Conservation (phyloP, 352 stramenopile species). For the Phytophthora nicotianae region DNA sequence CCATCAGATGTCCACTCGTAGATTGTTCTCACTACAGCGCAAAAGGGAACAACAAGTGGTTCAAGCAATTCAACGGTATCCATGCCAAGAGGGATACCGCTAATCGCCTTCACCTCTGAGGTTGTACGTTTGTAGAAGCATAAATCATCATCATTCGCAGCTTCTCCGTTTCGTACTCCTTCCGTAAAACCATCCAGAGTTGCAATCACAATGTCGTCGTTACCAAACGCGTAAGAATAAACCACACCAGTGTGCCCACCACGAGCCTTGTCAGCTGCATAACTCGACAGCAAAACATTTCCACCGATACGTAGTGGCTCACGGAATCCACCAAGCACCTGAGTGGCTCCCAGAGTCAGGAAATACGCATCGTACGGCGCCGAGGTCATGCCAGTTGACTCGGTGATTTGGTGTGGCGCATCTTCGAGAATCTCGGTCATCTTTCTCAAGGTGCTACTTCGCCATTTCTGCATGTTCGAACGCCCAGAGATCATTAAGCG, state of each 20-base stretch:
- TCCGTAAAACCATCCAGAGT: slow-evolving; percentile 11
- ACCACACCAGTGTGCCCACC: slow-evolving; percentile 29
- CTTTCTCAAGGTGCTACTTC: slow-evolving; percentile 30
- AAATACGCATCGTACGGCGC: slow-evolving; percentile 32
- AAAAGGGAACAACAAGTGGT: slow-evolving; percentile 42
- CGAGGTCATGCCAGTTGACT: background rate
- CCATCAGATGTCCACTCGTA: slow-evolving; percentile 39
- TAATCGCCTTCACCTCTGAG: slow-evolving; percentile 34
- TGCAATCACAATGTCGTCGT: slow-evolving; percentile 37
- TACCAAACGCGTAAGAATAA: slow-evolving; percentile 46
- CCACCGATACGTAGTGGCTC: slow-evolving; percentile 49
- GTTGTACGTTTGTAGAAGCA: slow-evolving; percentile 27
- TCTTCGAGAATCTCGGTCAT: slow-evolving; percentile 34
- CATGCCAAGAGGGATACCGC: slow-evolving; percentile 34
- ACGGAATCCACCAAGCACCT: slow-evolving; percentile 54
- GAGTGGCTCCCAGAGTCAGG: slow-evolving; percentile 41
- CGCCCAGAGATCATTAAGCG: slow-evolving; percentile 31
- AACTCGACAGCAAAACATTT: slow-evolving; percentile 33
- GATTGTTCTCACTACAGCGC: slow-evolving; percentile 44
- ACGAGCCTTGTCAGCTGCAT: slow-evolving; percentile 20
- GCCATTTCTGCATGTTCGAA: slow-evolving; percentile 30
- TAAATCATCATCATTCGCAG: slow-evolving; percentile 28
- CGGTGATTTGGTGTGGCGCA: slow-evolving; percentile 24
- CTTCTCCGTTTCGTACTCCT: slow-evolving; percentile 8
- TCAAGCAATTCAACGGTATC: slow-evolving; percentile 38